Evolutionary conservation across 139 green algal genomes (phyloP), one percentile per base, ranked within the genome.

Genomic region (Auxenochlorella protothecoides): DNA sequence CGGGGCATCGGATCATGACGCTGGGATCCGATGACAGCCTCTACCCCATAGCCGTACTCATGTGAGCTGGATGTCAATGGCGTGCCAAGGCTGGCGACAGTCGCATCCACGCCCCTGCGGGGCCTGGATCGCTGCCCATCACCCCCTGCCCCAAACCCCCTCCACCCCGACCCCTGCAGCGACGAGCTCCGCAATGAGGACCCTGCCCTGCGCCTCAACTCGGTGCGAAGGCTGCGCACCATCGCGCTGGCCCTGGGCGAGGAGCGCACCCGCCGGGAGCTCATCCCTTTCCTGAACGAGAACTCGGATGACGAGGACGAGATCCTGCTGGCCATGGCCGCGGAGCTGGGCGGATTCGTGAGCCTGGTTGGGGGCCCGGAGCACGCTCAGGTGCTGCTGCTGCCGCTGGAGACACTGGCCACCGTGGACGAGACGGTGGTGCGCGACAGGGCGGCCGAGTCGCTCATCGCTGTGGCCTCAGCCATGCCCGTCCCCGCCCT

Each of bases 351-450:
- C 14, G 86, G 88, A 66, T 97, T 99, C 71, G 88, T 98, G 51
- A 85, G 85, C 2, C 92, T 94, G 66, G 94, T 99, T 2, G 95
- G 95, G 3, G 95, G 95, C 0, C 73, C 89, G 2, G 66, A 82
- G 6, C 81, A 93, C 71, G 95, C 82, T 0, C 80, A 94, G 65
- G 65, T 82, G 13, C 77, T 99, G 66, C 84, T 99, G 66, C 82
- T 79, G 7, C 89, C 95, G 13, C 85, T 99, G n/a, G 95, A 99
- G 81, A 85, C 82, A 13, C 86, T 99, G 53, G 86, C 87, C 10
- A 90, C 85, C 14, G 93, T 98, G 5, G 95, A 99, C 76, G 95
- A 99, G 79, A 98, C 95, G 12, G 95, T 99, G 53, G 95, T 99
- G 54, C 79, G 95, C 10, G 92, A 99, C 56, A 93, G 90, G 63